Evolutionary conservation across 2,329 filamentous ascomycete genomes (phyloP), one percentile per base, ranked within the genome.

Genomic region (Cadophora sp.): DNA sequence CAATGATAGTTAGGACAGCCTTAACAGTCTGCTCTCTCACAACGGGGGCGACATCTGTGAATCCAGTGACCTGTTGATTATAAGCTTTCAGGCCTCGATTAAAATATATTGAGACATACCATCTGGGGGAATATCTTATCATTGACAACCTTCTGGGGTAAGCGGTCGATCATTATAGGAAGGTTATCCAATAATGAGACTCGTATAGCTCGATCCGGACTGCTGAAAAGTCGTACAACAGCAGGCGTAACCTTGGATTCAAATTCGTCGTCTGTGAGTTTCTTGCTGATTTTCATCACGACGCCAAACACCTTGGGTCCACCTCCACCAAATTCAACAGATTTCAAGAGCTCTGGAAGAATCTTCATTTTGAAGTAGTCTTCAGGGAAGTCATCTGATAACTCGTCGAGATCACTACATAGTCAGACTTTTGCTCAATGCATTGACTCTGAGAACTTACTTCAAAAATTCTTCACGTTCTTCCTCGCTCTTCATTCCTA

Each of bases 361-460:
- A 99, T 89, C 76, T 98, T 99, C 85, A 97, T 92, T 77, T 96
- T 97, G 84, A 98, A 97, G 79, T 97, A 99, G 67, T 98, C 96
- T 76, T 97, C 95, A 0, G 96, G 96, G 69, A 98, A 97, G 78
- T 99, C 94, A 72, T 97, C 93, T 0, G 93, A 91, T 5, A 97
- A 85, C 67, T 91, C 85, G 72, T 97, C 93, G 6, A 99, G 86
- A 75, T 97, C 93, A 72, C 83, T 85, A 69, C 73, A 43, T 43
- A 64, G 41, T 72, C 65, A 71, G 50, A 11, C 22, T 6, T 47
- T 39, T 27, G 5, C 56, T 58, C 53, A 24, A 20, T 39, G 4
- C 13, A 14, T 3, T 9, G 9, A 4, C 9, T 18, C n/a, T 13
- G 22, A 22, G 45, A 11, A 78, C 81, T 68, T 78, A 88, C 90